Evolutionary conservation across 208 protist species (phyloP).

Genomic region (Strigomonas galati): DNA sequence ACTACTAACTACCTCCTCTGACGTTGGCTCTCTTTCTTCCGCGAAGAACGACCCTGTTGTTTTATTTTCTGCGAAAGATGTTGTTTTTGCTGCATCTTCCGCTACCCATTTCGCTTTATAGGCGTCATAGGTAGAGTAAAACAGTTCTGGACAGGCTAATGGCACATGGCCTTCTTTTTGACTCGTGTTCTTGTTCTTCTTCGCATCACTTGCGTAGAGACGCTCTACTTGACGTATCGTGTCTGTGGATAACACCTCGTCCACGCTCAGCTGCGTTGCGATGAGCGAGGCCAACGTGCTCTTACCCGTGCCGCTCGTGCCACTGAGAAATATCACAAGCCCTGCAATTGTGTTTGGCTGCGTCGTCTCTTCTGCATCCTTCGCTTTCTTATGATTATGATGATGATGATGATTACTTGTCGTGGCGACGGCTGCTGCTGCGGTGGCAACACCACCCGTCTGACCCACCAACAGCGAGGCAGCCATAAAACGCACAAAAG

Average conservation of each 20-base stretch:
- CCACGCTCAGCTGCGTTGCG: slow-evolving; percentile 76
- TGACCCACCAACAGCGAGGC: slow-evolving; percentile 41
- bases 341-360: too few species aligned
- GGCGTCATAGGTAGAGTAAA: slow-evolving; percentile 65
- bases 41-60: background rate
- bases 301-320: slow-evolving; percentile 92
- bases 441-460: too few species aligned
- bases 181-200: background rate
- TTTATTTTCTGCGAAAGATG: slow-evolving; percentile 14
- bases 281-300: slow-evolving; percentile 81
- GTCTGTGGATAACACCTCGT: slow-evolving; percentile 89
- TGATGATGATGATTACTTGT: too few species aligned
- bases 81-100: background rate
- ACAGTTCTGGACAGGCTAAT: slow-evolving; percentile 38
- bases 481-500: slow-evolving; percentile 37
- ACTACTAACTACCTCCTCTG: slow-evolving; percentile 20
- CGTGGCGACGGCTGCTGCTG: too few species aligned
- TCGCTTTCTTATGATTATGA: too few species aligned
- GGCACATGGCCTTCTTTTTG: background rate
- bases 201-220: slow-evolving; percentile 11
- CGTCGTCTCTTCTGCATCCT: too few species aligned
- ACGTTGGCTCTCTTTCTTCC: background rate
- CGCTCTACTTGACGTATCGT: slow-evolving; percentile 87
- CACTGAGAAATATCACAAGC: slow-evolving; percentile 85
- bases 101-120: slow-evolving; percentile 13